Base-by-base conservation (phyloP, 176 grass and related monocot genomes). In the Oryza coarctata region DNA sequence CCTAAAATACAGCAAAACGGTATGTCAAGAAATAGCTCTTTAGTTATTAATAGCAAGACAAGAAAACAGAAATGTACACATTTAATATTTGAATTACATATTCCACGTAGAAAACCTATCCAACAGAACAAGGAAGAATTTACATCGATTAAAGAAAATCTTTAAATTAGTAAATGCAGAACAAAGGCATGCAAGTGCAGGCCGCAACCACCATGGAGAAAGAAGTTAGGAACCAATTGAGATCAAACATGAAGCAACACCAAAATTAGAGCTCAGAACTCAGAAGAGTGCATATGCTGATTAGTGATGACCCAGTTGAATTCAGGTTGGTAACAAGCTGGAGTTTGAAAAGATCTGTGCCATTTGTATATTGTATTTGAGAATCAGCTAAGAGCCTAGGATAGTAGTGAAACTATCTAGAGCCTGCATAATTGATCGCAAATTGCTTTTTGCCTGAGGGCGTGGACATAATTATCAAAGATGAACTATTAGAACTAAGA, bases 1-100 rank as follows among this genome's bases (percentile, higher is more conserved):
- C 95, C 95, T 98, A 82, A 91, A 89, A 89, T 78, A 52, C 63
- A 87, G 65, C 18, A 45, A 40, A 80, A 70, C 1, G 49, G 29
- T 40, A 57, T 5, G 50, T 44, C 63, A 75, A 70, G 13, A 63
- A 75, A 62, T 70, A 50, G 50, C 3, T 0, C 3, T 0, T 47
- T 7, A 20, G 55, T 14, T 10, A 73, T 44, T 22, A 15, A 14
- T 68, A 71, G 36, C 70, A 73, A 82, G 34, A 32, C 7, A 8
- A 41, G 25, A 58, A 41, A 67, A 38, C 13, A 80, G 35, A 65
- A 7, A 79, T 3, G 1, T 68, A 73, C 26, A 45, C 3, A 44
- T 62, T 34, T 71, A 50, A 63, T 7, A 3, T 82, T 27, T 63
- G 18, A 45, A 82, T 17, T 61, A 39, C 61, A 63, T 34, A 15